These are phyloP conservation scores for Colletotrichum simmondsii DNA, from an alignment of 2,329 filamentous ascomycete species.

Conservation along the genomic window DNA sequence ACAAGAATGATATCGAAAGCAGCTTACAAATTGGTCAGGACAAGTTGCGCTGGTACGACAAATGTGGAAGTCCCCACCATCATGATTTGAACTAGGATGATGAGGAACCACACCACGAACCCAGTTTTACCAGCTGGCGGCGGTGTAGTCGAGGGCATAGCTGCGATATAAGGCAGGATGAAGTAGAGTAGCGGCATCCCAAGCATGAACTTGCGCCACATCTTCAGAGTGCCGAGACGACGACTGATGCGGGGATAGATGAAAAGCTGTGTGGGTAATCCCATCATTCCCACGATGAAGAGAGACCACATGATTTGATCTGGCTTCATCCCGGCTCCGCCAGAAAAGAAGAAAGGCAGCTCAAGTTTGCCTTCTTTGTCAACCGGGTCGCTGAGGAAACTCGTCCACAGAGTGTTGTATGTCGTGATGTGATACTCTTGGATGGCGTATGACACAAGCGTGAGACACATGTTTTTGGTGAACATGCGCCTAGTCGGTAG, in stretches of 20 bases:
- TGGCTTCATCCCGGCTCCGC: neutral
- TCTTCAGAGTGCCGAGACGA: slow-evolving; percentile 13
- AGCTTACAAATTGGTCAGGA: slow-evolving; percentile 21
- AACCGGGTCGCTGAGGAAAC: neutral
- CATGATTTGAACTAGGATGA: slow-evolving; percentile 1
- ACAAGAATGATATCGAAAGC: no score
- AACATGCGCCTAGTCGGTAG: neutral
- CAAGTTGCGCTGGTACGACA: slow-evolving; percentile 21
- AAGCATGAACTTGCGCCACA: slow-evolving; percentile 13
- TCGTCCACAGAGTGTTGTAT: neutral
- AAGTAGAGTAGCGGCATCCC: slow-evolving; percentile 12
- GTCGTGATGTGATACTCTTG: neutral
- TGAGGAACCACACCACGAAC: slow-evolving; percentile 16
- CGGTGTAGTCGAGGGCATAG: neutral
- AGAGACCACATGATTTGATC: neutral
- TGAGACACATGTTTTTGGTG: neutral
- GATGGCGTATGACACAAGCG: neutral
- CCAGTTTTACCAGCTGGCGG: slow-evolving; percentile 13
- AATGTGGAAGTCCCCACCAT: slow-evolving; percentile 22
- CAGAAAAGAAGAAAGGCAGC: neutral
- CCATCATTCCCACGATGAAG: neutral
- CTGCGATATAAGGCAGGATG: slow-evolving; percentile 18
- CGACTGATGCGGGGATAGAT: slow-evolving; percentile 8
- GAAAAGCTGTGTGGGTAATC: neutral
- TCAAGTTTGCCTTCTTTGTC: neutral